Base-by-base conservation (phyloP, 2,329 filamentous ascomycete genomes). In the Phaeosphaeria sp. region DNA sequence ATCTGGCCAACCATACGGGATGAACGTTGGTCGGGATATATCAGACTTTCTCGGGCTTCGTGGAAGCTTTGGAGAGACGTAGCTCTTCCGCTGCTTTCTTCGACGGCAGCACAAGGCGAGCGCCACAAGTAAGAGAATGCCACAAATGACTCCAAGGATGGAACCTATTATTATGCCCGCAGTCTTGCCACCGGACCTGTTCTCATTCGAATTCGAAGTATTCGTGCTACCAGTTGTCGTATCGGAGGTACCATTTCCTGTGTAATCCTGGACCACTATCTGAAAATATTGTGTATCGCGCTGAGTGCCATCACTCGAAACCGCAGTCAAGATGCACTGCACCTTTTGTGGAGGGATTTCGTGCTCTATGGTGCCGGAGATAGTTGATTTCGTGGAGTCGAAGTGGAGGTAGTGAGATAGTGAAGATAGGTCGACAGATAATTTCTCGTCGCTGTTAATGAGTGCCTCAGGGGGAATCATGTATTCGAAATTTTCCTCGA, bases 321-420 rank as follows among this genome's bases (percentile, higher is more conserved):
- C 77, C 18, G 80, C 82, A 9, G 74, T 81, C 36, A 86, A 57
- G 13, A 76, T 80, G 21, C 81, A 77, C 18, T 74, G 69, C 20
- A 82, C 72, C 8, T 75, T 74, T 36, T 77, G 69, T 1, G 81
- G 71, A 6, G 74, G 61, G 6, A 78, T 56, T 49, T 77, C 72
- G 1, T 70, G 62, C 0, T 84, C 83, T 9, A 85, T 77, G n/a
- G 76, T 78, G 15, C 84, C 85, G n/a, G 72, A 71, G 2, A 87
- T 75, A 2, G 76, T 78, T 44, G 80, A 74, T 24, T 76, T 80
- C 9, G 58, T 63, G 17, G 78, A 52, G 59, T 85, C 78, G 64
- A 84, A 86, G 1, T 74, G 68, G n/a, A 86, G 74, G 82, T 84
- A 85, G 15, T 73, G 66, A 2, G 77, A 73, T 2, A 82, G 67